These are phyloP conservation scores for Penicillium aurantiogriseum DNA, from an alignment of 2,329 filamentous ascomycete species.

Conservation along the genomic window DNA sequence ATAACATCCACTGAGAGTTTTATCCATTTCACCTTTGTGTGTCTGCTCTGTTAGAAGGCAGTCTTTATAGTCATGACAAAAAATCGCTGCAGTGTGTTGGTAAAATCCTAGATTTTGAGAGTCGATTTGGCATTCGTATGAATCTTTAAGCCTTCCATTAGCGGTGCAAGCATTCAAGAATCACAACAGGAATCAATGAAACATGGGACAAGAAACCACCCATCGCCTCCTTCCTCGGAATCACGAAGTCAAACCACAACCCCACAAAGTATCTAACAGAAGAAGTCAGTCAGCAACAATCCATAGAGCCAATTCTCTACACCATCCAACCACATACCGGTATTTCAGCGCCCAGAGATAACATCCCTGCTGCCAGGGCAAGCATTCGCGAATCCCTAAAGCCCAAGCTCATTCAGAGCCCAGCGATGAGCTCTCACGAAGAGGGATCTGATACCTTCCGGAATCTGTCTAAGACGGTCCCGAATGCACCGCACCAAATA, in stretches of 20 bases:
- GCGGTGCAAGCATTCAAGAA: not conserved
- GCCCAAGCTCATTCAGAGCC: too few relatives aligned
- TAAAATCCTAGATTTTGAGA: not conserved
- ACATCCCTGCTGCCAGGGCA: too few relatives aligned
- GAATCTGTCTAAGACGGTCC: too few relatives aligned
- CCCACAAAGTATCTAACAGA: not conserved
- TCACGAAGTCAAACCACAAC: too few relatives aligned
- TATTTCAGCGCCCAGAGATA: too few relatives aligned
- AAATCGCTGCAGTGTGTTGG: not conserved
- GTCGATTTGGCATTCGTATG: not conserved
- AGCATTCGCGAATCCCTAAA: too few relatives aligned
- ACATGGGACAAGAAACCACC: not conserved
- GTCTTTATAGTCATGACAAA: too few relatives aligned
- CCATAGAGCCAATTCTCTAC: not conserved
- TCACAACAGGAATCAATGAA: not conserved
- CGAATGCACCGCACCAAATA: too few relatives aligned
- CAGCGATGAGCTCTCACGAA: too few relatives aligned
- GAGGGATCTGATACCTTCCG: too few relatives aligned
- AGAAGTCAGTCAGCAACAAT: not conserved
- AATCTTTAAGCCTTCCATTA: not conserved
- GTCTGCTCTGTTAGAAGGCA: not conserved
- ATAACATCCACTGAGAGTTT: not conserved
- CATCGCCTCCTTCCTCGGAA: too few relatives aligned
- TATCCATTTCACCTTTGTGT: not conserved
- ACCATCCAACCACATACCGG: not conserved